Evolutionary conservation across 2,329 filamentous ascomycete species (phyloP).

Genomic region (Magnaporthiopsis rhizophila): DNA sequence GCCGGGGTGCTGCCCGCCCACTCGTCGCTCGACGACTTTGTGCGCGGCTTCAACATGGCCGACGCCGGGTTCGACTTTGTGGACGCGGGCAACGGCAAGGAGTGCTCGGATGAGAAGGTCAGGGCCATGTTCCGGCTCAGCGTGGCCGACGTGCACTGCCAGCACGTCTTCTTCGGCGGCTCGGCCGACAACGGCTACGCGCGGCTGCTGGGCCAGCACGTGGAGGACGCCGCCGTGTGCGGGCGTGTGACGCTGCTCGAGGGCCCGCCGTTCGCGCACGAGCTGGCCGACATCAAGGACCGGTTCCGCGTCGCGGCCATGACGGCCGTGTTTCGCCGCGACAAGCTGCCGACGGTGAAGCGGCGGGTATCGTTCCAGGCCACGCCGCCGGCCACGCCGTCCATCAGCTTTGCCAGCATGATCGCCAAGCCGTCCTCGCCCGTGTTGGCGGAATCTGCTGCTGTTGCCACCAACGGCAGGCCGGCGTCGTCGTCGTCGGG

Average conservation of each 20-base stretch:
- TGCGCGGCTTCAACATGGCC: not conserved
- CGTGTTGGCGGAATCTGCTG: too few relatives aligned
- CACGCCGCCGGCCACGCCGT: not conserved
- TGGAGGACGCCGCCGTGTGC: not conserved
- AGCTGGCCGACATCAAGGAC: slow-evolving; percentile 1
- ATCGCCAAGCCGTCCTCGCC: not conserved
- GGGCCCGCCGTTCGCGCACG: not conserved
- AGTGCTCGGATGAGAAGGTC: not conserved
- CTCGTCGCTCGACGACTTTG: not conserved
- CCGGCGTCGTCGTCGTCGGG: not conserved
- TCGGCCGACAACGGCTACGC: slow-evolving; percentile 1
- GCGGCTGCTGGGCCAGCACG: not conserved
- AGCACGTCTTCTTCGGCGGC: not conserved
- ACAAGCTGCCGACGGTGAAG: not conserved
- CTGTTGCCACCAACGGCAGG: not conserved
- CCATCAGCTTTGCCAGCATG: not conserved
- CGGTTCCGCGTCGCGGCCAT: not conserved
- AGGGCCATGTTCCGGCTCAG: not conserved
- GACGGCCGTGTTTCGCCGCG: not conserved
- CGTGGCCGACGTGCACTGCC: not conserved
- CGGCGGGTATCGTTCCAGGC: not conserved
- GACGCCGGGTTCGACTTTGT: not conserved
- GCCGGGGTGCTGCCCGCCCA: not conserved
- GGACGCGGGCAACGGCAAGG: slow-evolving; percentile 1
- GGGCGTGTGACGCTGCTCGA: not conserved